Evolutionary conservation across 2,329 filamentous ascomycete genomes (phyloP), one percentile per base, ranked within the genome.

Genomic region (Juglanconis oblonga): DNA sequence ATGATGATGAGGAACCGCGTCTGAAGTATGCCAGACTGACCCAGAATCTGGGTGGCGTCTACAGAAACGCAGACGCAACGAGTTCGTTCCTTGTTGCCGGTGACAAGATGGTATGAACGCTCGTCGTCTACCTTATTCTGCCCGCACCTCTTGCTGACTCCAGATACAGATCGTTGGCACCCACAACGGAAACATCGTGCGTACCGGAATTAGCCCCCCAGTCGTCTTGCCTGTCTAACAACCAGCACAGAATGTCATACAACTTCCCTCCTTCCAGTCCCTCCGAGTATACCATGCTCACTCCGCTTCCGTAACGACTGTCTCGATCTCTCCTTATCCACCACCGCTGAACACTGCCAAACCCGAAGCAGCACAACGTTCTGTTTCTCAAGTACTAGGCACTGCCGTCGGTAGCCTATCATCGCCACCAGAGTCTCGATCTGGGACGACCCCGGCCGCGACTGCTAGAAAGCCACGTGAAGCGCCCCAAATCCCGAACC

Each of bases 131-230:
- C 13, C 8, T 29, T 7, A 17, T 8, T 40, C 38, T 62, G 42
- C 57, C 57, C 38, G 33, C 52, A 35, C 48, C 56, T 55, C 65
- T 73, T 65, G 67, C 75, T 78, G 67, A 75, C 67, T 66, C 62
- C 62, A 69, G 65, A 61, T 65, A 52, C 75, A 94, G 90, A 89
- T 97, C 64, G 81, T 96, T 67, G 95, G 94, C 66, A 97, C 95
- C 36, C 94, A 99, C 74, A 97, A 96, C 76, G 95, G 95, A 68
- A 97, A 95, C 70, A 94, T 98, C 69, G 92, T 96, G 81, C 80
- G 89, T 77, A 33, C 52, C 35, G 40, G 40, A 42, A 42, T 13
- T 38, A 8, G 11, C 7, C 11, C 36, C 24, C 24, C 24, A 24
- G 24, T 24, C 24, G 24, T 24, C 24, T 24, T 24, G 24, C 24